These are phyloP conservation scores for Ganoderma lingzhi DNA, from an alignment of 1,284 basidiomycete genomes.

Conservation along the genomic window DNA sequence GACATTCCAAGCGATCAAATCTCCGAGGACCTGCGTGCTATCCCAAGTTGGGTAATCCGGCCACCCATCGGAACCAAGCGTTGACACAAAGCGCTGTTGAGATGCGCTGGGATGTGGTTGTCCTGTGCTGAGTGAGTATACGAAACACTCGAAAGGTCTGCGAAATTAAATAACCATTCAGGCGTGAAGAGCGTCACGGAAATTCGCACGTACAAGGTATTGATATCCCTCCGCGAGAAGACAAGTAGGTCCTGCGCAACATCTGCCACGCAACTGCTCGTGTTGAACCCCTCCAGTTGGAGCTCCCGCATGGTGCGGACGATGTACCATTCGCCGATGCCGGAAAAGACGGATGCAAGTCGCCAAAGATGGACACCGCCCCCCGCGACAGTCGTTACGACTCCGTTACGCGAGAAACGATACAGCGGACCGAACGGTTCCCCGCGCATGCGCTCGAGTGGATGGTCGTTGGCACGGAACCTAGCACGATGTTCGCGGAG, in stretches of 20 bases:
- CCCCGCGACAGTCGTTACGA: not conserved
- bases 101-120: not conserved
- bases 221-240: not conserved
- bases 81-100: not conserved
- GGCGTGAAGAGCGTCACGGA: not conserved
- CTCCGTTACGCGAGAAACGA: not conserved
- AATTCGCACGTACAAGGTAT: not conserved
- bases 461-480: not conserved
- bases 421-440: not conserved
- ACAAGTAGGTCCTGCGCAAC: not conserved
- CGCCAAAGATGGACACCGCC: not conserved
- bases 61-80: not conserved
- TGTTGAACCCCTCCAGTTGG: not conserved
- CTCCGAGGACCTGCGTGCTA: not conserved
- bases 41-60: not conserved
- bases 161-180: not conserved
- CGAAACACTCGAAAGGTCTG: not conserved
- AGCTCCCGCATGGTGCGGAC: not conserved
- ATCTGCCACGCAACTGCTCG: not conserved
- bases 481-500: slow-evolving; percentile 1
- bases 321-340: not conserved
- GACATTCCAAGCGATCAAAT: not conserved
- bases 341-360: not conserved
- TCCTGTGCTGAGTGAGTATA: not conserved
- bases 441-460: not conserved